Percentiles rank a stretch among this genome's conserved stretches.
Evolutionary conservation across 805 yeast genomes (phyloP).

Genomic region (Candida loeiensis): DNA sequence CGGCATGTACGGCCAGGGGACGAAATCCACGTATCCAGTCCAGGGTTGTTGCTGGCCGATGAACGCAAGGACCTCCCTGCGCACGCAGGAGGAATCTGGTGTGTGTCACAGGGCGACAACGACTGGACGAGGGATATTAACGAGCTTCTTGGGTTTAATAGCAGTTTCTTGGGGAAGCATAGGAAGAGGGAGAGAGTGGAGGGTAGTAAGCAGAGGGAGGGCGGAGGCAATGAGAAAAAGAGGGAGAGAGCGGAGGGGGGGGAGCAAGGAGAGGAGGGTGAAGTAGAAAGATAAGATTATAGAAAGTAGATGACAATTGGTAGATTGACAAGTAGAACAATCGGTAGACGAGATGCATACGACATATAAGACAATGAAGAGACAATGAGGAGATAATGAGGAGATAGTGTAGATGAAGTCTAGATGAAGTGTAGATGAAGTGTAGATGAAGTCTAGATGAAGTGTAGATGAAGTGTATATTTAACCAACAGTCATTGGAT

Average conservation of each 20-base stretch:
- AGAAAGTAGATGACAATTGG: no score
- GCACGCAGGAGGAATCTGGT: constrained; percentile 62
- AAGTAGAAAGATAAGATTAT: no score
- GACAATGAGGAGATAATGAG: not conserved
- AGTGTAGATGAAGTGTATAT: no score
- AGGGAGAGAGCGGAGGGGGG: not conserved
- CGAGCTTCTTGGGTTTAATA: constrained; percentile 83
- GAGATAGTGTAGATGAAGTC: not conserved
- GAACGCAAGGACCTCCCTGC: constrained; percentile 22
- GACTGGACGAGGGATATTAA: constrained; percentile 94
- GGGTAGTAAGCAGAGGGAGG: not conserved
- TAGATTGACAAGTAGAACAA: no score
- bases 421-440: not conserved
- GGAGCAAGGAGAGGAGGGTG: no score
- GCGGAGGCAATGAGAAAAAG: not conserved
- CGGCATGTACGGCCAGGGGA: constrained; percentile 69
- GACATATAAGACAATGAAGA: no score
- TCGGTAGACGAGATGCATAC: no score
- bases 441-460: no score
- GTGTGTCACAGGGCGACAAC: constrained; percentile 75
- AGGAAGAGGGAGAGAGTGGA: constrained; percentile 1
- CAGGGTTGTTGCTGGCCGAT: constrained; percentile 5
- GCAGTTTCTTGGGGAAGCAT: constrained; percentile 57
- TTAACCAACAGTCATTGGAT: no score
- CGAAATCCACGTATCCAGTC: constrained; percentile 57